Percentiles rank a stretch among this genome's conserved stretches.
Evolutionary conservation across 805 yeast genomes (phyloP).

Genomic region (Ogataea trehalophila): DNA sequence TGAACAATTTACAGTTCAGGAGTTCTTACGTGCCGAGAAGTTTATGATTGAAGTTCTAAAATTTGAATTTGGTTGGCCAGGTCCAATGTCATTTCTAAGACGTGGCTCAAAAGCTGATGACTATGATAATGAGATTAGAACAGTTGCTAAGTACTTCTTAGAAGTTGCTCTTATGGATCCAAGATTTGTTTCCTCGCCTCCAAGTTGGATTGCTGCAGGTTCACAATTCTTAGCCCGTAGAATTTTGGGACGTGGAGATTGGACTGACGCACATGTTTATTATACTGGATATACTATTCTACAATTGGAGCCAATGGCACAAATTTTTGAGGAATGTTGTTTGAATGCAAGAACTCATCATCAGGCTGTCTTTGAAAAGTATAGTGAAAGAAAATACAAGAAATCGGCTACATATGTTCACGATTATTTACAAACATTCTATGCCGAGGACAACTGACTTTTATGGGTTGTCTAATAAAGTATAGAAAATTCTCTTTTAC

Average conservation of each 20-base stretch:
- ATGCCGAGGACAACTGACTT: constrained; percentile 13
- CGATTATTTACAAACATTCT: constrained; percentile 51
- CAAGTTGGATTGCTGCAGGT: constrained; percentile 77
- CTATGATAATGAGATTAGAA: constrained; percentile 76
- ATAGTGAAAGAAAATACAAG: constrained; percentile 78
- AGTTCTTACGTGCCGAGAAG: constrained; percentile 77
- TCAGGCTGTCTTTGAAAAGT: constrained; percentile 83
- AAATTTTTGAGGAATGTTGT: constrained; percentile 64
- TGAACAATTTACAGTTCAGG: constrained; percentile 70
- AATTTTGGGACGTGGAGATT: constrained; percentile 67
- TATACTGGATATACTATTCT: constrained; percentile 88
- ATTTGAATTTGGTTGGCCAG: constrained; percentile 79
- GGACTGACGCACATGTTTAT: constrained; percentile 84
- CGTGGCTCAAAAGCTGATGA: constrained; percentile 88
- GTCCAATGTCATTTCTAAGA: constrained; percentile 85
- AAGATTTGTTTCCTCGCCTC: constrained; percentile 62
- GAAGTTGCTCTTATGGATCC: constrained; percentile 76
- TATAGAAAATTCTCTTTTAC: neutral
- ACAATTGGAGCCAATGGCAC: constrained; percentile 79
- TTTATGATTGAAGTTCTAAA: constrained; percentile 65
- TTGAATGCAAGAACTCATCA: constrained; percentile 56
- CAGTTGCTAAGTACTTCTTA: constrained; percentile 79
- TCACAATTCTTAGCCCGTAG: constrained; percentile 77
- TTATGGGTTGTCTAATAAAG: no score
- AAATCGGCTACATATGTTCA: constrained; percentile 75